Percentiles rank a stretch among this genome's conserved stretches.
These are phyloP conservation scores for Astragalus glycyphyllos DNA, from an alignment of 306 rosid species.

Conservation along the genomic window DNA sequence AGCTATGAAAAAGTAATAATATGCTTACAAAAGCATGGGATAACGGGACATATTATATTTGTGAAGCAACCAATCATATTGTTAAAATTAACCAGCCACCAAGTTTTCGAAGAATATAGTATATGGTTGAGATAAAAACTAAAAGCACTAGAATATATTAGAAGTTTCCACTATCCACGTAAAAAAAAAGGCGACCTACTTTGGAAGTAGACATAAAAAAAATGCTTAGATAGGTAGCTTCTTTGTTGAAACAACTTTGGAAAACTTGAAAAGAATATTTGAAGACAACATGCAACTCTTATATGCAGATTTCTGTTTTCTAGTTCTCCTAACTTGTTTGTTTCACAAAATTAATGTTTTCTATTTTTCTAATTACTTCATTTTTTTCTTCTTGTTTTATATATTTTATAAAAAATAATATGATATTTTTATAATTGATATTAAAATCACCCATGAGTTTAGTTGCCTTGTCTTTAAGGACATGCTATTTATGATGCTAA, in stretches of 20 bases:
- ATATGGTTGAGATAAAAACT: slow-evolving; percentile 40
- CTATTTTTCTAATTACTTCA: no score
- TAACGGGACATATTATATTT: slow-evolving; percentile 38
- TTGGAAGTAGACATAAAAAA: slow-evolving; percentile 42
- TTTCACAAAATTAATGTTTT: background rate
- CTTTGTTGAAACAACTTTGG: slow-evolving; percentile 31
- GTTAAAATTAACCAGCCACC: slow-evolving; percentile 26
- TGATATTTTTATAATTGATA: background rate
- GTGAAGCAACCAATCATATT: slow-evolving; percentile 36
- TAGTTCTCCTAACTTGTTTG: slow-evolving; percentile 10
- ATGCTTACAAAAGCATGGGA: slow-evolving; percentile 38
- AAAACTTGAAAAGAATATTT: slow-evolving; percentile 30
- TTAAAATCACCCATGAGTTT: background rate
- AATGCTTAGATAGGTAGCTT: slow-evolving; percentile 16
- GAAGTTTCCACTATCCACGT: slow-evolving; percentile 46
- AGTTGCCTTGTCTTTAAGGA: no score
- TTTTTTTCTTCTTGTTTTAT: background rate
- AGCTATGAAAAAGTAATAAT: background rate
- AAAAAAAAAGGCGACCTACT: slow-evolving; percentile 45
- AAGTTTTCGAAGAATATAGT: slow-evolving; percentile 13
- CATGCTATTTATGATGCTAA: background rate
- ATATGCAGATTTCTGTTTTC: slow-evolving; percentile 29
- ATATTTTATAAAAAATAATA: background rate
- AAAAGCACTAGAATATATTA: slow-evolving; percentile 43
- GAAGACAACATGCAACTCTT: slow-evolving; percentile 37